Conservation (phyloP, 768 basidiomycete genomes). For the Plicaturopsis crispa region DNA sequence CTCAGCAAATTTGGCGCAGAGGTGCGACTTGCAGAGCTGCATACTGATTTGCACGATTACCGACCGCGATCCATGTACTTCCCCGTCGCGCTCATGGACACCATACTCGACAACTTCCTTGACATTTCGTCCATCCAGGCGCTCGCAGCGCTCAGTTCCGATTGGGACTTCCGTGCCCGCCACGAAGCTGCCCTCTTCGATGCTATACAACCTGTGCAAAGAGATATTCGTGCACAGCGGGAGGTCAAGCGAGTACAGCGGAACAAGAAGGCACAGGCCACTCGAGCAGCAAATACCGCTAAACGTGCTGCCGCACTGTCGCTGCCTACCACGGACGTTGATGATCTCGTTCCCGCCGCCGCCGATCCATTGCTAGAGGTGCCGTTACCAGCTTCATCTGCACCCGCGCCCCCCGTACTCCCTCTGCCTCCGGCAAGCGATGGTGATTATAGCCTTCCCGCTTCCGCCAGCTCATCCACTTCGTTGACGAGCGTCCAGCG, state of each 20-base stretch:
- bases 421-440: too few species aligned
- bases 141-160: background rate
- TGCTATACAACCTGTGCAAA: background rate
- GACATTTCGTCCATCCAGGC: conserved; percentile 1
- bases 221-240: background rate
- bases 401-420: too few species aligned
- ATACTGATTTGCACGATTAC: background rate
- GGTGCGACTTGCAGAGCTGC: background rate
- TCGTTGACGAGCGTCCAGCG: too few species aligned
- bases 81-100: background rate
- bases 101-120: background rate
- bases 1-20: background rate
- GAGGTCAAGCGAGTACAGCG: conserved; percentile 3
- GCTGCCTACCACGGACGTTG: too few species aligned
- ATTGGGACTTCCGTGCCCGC: conserved; percentile 2
- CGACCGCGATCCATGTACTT: background rate
- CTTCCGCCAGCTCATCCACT: conserved; percentile 10
- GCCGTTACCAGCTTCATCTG: too few species aligned
- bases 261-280: conserved; percentile 2
- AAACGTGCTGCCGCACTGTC: too few species aligned
- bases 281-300: too few species aligned
- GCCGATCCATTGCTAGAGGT: too few species aligned
- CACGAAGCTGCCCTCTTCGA: conserved; percentile 1
- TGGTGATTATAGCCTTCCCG: too few species aligned
- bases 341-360: too few species aligned